Evolutionary conservation across 352 stramenopile genomes (phyloP).

Genomic region (Globisporangium heterothallicum): DNA sequence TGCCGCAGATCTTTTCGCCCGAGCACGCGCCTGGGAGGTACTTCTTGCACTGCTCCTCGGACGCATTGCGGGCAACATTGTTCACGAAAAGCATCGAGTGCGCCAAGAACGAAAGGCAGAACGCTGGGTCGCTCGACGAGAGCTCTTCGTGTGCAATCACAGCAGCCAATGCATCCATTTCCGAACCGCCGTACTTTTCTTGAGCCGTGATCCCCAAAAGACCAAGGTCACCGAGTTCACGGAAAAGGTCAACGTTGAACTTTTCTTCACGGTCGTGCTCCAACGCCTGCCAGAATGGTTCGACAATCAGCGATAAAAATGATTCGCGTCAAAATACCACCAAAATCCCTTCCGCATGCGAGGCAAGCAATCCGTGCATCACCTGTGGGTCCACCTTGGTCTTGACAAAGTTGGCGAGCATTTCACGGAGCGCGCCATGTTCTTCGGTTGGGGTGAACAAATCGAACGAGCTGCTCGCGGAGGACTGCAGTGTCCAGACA

Average conservation of each 20-base stretch:
- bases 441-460: slow-evolving; percentile 88
- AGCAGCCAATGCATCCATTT: slow-evolving; percentile 93
- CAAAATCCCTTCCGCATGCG: too few relatives aligned
- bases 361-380: not conserved
- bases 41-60: slow-evolving; percentile 78
- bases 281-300: slow-evolving; percentile 57
- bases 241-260: slow-evolving; percentile 96
- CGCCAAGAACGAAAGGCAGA: slow-evolving; percentile 96
- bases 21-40: slow-evolving; percentile 91
- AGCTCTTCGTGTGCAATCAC: slow-evolving; percentile 95
- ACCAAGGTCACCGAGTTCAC: slow-evolving; percentile 92
- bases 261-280: slow-evolving; percentile 95
- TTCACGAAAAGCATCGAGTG: slow-evolving; percentile 94
- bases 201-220: slow-evolving; percentile 95
- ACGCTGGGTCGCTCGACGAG: slow-evolving; percentile 95
- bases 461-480: slow-evolving; percentile 33
- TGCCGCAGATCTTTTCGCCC: slow-evolving; percentile 94
- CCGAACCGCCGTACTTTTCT: slow-evolving; percentile 94
- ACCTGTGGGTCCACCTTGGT: slow-evolving; percentile 96
- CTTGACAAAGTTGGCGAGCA: slow-evolving; percentile 92
- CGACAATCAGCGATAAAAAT: too few relatives aligned
- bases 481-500: slow-evolving; percentile 9
- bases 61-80: slow-evolving; percentile 90
- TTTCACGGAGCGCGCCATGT: slow-evolving; percentile 87
- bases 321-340: too few relatives aligned